A percentile compares a stretch with the other conserved stretches of the same genome.
These are phyloP conservation scores for Solanum tarijense DNA, from an alignment of 257 asterid genomes.

Conservation along the genomic window DNA sequence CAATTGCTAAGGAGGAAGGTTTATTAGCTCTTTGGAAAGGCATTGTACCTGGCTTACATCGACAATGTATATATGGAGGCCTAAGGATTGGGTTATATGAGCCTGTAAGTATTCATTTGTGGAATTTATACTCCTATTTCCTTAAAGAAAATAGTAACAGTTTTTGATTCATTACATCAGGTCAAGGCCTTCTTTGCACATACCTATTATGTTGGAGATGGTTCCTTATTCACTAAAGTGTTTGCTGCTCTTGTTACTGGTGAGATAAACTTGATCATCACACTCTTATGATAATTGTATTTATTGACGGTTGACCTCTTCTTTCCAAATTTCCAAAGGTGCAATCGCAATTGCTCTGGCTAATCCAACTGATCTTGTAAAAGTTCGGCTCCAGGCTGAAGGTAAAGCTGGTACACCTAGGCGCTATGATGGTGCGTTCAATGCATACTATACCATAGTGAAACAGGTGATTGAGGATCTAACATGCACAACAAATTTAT, in stretches of 20 bases:
- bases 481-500: constrained; percentile 1
- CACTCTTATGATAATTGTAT: not conserved
- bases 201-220: constrained; percentile 43
- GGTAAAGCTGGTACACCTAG: constrained; percentile 65
- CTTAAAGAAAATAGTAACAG: not conserved
- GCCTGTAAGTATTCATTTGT: constrained; percentile 42
- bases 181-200: constrained; percentile 58
- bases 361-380: constrained; percentile 95
- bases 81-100: constrained; percentile 73
- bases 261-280: constrained; percentile 16
- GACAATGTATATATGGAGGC: constrained; percentile 86
- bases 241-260: constrained; percentile 83
- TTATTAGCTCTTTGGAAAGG: constrained; percentile 83
- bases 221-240: constrained; percentile 59
- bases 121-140: not conserved
- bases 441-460: constrained; percentile 69
- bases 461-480: constrained; percentile 45
- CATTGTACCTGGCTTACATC: constrained; percentile 78
- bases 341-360: constrained; percentile 92
- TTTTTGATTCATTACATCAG: constrained; percentile 19
- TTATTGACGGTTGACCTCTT: not conserved
- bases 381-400: constrained; percentile 94
- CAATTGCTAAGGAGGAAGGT: constrained; percentile 87
- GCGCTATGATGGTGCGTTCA: constrained; percentile 76
- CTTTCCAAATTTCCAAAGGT: constrained; percentile 35